Evolutionary conservation across 78 protist species (phyloP).

Genomic region (Andalucia godoyi): DNA sequence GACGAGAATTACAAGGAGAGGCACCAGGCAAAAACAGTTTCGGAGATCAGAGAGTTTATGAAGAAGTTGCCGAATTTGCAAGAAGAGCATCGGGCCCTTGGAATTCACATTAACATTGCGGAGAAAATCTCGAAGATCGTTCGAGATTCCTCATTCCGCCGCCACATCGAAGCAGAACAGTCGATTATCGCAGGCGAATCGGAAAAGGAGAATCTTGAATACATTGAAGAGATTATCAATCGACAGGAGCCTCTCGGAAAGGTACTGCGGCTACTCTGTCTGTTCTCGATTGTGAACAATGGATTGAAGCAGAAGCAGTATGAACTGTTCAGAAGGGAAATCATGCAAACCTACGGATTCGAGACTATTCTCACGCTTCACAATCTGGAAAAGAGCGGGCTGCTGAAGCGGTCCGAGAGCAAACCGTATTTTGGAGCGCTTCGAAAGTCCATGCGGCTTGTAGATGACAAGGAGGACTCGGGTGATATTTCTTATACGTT

Average conservation of each 20-base stretch:
- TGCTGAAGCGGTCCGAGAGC: too few relatives aligned
- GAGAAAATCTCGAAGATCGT: constrained; percentile 12
- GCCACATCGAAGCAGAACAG: constrained; percentile 37
- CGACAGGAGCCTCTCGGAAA: constrained; percentile 30
- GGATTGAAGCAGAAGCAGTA: constrained; percentile 47
- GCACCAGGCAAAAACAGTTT: constrained; percentile 19
- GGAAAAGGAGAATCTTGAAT: constrained; percentile 12
- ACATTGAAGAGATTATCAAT: constrained; percentile 47
- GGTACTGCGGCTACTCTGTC: constrained; percentile 56
- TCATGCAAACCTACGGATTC: constrained; percentile 64
- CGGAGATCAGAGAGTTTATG: constrained; percentile 36
- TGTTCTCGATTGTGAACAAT: constrained; percentile 23
- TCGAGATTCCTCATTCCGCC: constrained; percentile 4
- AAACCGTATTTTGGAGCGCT: too few relatives aligned
- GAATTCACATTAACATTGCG: constrained; percentile 26
- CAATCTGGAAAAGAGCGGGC: constrained; percentile 39
- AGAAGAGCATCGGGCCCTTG: constrained; percentile 4
- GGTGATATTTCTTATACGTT: constrained; percentile 6
- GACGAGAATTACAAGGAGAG: constrained; percentile 18
- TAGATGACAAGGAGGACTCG: neutral
- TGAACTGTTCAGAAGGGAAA: constrained; percentile 14
- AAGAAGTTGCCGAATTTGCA: constrained; percentile 18
- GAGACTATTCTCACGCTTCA: constrained; percentile 35
- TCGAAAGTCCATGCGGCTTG: constrained; percentile 15
- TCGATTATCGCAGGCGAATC: neutral